phyloP scores from a whole-genome alignment of 106 monocot species.

The Apostasia ramifera region DNA sequence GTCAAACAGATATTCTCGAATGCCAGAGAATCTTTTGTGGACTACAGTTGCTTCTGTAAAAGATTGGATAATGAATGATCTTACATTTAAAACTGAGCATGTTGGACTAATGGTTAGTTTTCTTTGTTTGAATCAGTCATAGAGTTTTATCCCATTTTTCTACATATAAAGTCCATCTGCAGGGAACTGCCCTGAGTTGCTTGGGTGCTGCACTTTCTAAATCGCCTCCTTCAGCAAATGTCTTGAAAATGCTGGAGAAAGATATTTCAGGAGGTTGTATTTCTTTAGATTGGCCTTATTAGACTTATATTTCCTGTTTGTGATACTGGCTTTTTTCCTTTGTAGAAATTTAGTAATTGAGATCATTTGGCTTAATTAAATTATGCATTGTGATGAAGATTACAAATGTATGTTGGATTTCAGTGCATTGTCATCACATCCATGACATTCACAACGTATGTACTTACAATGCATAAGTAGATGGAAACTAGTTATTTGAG shows the following conservation, averaged over 20 bases:
- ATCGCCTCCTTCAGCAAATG: constrained; percentile 56
- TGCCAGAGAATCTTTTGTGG: constrained; percentile 63
- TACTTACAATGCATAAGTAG: too few relatives aligned
- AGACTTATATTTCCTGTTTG: too few relatives aligned
- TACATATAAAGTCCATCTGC: constrained; percentile 16
- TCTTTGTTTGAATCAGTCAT: not conserved
- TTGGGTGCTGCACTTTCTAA: constrained; percentile 53
- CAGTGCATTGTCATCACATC: too few relatives aligned
- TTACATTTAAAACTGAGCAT: constrained; percentile 32
- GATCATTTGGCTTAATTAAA: too few relatives aligned
- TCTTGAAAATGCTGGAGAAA: constrained; percentile 47
- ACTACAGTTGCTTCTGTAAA: constrained; percentile 27
- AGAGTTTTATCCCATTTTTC: constrained; percentile 3
- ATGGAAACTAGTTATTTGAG: too few relatives aligned
- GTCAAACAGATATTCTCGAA: constrained; percentile 60
- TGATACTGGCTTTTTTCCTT: too few relatives aligned
- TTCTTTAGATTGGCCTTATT: not conserved
- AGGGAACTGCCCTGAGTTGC: constrained; percentile 74
- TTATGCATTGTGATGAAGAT: too few relatives aligned
- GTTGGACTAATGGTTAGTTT: constrained; percentile 47
- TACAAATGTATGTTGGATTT: too few relatives aligned
- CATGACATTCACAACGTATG: too few relatives aligned
- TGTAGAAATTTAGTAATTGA: too few relatives aligned
- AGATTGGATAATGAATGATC: constrained; percentile 20
- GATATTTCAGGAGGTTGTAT: constrained; percentile 40